phyloP scores from a whole-genome alignment of 2,329 filamentous ascomycete genomes.

The Westerdykella aurantiaca region DNA sequence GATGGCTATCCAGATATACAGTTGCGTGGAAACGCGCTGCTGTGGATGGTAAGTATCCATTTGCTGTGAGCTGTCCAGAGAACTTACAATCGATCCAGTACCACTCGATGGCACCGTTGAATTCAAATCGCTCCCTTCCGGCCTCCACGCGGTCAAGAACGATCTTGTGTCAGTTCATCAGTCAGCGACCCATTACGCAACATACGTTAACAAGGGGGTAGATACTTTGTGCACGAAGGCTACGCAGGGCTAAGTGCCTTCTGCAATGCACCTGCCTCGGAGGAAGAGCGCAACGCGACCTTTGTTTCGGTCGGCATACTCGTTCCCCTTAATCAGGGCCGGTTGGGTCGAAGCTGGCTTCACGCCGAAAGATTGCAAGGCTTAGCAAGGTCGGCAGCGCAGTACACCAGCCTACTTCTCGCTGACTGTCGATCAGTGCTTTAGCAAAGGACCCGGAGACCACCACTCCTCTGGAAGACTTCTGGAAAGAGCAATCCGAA shows the following conservation, averaged over 20 bases:
- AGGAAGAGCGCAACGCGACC: slow-evolving; percentile 75
- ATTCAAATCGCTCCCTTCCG: slow-evolving; percentile 93
- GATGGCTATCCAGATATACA: slow-evolving; percentile 54
- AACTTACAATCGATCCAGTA: slow-evolving; percentile 33
- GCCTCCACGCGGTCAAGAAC: slow-evolving; percentile 78
- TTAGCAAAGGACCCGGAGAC: slow-evolving; percentile 62
- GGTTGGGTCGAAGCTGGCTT: slow-evolving; percentile 81
- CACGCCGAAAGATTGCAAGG: slow-evolving; percentile 72
- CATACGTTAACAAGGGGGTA: slow-evolving; percentile 29
- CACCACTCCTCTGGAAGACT: slow-evolving; percentile 63
- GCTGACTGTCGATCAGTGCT: neutral
- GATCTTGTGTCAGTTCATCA: slow-evolving; percentile 58
- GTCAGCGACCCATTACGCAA: neutral
- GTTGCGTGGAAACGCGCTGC: slow-evolving; percentile 79
- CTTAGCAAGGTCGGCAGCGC: slow-evolving; percentile 58
- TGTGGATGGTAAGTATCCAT: slow-evolving; percentile 52
- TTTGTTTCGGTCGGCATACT: slow-evolving; percentile 90
- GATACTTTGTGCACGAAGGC: slow-evolving; percentile 84
- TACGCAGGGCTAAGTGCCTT: slow-evolving; percentile 91
- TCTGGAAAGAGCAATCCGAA: slow-evolving; percentile 62
- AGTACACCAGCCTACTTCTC: neutral
- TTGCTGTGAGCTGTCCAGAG: neutral
- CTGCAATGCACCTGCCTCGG: slow-evolving; percentile 72
- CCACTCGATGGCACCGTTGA: slow-evolving; percentile 80
- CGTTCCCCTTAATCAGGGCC: slow-evolving; percentile 77